Base-by-base conservation (phyloP, 148 eudicot species). In the Drosera capensis region DNA sequence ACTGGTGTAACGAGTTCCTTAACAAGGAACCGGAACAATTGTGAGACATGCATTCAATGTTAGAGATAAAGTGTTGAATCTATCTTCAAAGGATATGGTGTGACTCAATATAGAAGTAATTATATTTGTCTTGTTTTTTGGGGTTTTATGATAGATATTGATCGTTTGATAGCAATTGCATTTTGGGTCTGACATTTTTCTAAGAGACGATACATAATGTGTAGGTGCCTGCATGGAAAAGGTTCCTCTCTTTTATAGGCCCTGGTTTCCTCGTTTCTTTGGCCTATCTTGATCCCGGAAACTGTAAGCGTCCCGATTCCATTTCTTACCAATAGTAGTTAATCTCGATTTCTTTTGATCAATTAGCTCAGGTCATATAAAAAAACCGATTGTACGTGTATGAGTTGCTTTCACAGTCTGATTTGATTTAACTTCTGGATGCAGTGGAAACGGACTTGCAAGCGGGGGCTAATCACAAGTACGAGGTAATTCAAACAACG, bases 381-480 rank as follows among this genome's bases (percentile, higher is more conserved):
- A 23, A 8, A 44, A 51, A 15, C 30, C 6, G 23, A n/a, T 1
- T 2, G 9, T 48, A 35, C 14, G 15, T 20, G 2, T 40, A 51
- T 51, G 2, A 14, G 19, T 45, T 14, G 11, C 25, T 23, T 49
- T 19, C 6, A 14, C 2, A 3, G 15, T 13, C 3, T 13, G 40
- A 37, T 8, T 37, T 37, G 9, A 14, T 37, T 8, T 37, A 3
- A 14, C 1, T 14, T 39, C 3, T 39, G n/a, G 5, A 9, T 28
- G 31, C 74, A 88, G 96, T 88, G 84, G 94, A 83, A 57, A 88
- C 96, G 42, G 96, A 83, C 57, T 54, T 88, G 66, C 94, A 88
- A 67, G 96, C 96, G 13, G 96, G 96, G 57, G 94, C 96, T 14
- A 54, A 64, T 56, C 86, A 88, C 26, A 56, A 78, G 59, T 83